Evolutionary conservation across 345 rosid species (phyloP).

Genomic region (Litchi chinensis): DNA sequence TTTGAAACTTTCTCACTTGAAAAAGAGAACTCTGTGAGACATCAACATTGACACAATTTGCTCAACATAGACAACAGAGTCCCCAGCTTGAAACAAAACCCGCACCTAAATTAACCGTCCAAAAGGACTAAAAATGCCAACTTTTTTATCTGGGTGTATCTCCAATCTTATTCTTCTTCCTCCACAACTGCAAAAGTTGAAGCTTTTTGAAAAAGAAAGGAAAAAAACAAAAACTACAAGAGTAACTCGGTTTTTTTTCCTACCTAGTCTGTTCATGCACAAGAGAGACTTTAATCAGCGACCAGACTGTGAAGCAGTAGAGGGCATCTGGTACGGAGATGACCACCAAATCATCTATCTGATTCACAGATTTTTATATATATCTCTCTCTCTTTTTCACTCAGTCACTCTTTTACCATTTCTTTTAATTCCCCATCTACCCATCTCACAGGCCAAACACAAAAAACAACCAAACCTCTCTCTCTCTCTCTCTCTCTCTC

Average conservation of each 20-base stretch:
- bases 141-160: not conserved
- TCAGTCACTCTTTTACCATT: not conserved
- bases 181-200: slow-evolving; percentile 26
- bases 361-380: slow-evolving; percentile 9
- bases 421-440: slow-evolving; percentile 11
- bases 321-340: slow-evolving; percentile 7
- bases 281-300: slow-evolving; percentile 5
- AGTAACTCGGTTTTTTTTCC: not conserved
- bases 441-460: slow-evolving; percentile 26
- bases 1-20: not conserved
- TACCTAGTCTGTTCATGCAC: slow-evolving; percentile 1
- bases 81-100: no score
- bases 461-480: not conserved
- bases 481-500: no score
- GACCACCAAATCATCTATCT: slow-evolving; percentile 15
- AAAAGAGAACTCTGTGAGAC: not conserved
- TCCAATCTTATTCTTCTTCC: not conserved
- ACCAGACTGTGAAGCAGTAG: slow-evolving; percentile 1
- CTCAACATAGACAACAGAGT: not conserved
- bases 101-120: not conserved
- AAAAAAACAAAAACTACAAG: not conserved
- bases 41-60: not conserved
- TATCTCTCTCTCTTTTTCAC: not conserved
- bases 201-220: slow-evolving; percentile 18
- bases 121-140: not conserved